A percentile compares a stretch with the other conserved stretches of the same genome.
phyloP scores from a whole-genome alignment of 108 stramenopile genomes.

The Skeletonema grethae region DNA sequence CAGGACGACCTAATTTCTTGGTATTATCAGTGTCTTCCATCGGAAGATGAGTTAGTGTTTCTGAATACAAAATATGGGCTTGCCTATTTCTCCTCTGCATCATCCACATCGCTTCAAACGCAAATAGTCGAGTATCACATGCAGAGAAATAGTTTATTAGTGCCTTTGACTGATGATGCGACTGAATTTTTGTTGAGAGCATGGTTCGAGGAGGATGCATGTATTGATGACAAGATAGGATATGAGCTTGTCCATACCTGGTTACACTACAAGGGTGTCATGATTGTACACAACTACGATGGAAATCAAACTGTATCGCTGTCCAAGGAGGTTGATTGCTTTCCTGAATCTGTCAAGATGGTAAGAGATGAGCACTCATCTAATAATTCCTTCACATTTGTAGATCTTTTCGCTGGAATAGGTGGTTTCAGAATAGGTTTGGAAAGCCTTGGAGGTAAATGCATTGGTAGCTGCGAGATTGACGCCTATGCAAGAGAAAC shows the following conservation, averaged over 20 bases:
- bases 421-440: constrained; percentile 40
- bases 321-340: constrained; percentile 22
- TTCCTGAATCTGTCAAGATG: constrained; percentile 4
- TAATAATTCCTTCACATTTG: constrained; percentile 27
- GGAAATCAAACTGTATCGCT: constrained; percentile 21
- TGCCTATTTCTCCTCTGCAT: not conserved
- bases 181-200: constrained; percentile 19
- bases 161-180: constrained; percentile 29
- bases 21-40: constrained; percentile 16
- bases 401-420: constrained; percentile 45
- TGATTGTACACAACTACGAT: constrained; percentile 23
- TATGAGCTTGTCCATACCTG: constrained; percentile 9
- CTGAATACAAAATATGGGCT: constrained; percentile 10
- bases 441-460: constrained; percentile 26
- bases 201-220: not conserved
- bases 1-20: not conserved
- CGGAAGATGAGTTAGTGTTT: constrained; percentile 26
- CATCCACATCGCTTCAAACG: not conserved
- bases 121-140: constrained; percentile 8
- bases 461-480: constrained; percentile 29
- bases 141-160: constrained; percentile 22
- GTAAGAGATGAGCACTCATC: not conserved
- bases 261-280: constrained; percentile 4
- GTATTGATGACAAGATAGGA: not conserved
- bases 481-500: constrained; percentile 17